phyloP scores from a whole-genome alignment of 257 asterid genomes.

The Agastache rugosa region DNA sequence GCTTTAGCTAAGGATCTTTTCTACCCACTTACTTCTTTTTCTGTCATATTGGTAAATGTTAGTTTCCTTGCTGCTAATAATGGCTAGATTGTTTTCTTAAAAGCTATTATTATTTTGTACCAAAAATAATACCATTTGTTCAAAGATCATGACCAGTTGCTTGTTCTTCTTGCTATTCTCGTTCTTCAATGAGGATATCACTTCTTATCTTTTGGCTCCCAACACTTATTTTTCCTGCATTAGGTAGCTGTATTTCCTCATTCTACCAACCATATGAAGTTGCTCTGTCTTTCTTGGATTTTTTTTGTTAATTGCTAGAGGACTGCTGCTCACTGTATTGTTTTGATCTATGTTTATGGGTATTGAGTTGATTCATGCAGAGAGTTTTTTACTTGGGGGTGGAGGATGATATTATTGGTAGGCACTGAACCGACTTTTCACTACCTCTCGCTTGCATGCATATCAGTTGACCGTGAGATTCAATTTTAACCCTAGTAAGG shows the following conservation, averaged over 20 bases:
- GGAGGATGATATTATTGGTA: background rate
- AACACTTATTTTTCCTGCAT: background rate
- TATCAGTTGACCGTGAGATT: background rate
- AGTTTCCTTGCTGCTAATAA: background rate
- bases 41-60: background rate
- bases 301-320: background rate
- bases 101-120: background rate
- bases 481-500: background rate
- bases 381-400: background rate
- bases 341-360: background rate
- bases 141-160: background rate
- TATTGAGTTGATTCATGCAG: background rate
- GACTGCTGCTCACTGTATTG: background rate
- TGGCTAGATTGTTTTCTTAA: background rate
- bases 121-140: too few relatives aligned
- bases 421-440: background rate
- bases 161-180: background rate
- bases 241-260: background rate
- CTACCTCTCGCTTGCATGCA: background rate
- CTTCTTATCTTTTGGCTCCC: background rate
- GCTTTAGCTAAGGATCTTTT: too few relatives aligned
- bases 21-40: background rate
- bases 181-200: background rate
- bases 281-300: background rate
- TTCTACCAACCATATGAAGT: constrained; percentile 10